Evolutionary conservation across 352 stramenopile genomes (phyloP).

Genomic region (Phytophthora hybrid): DNA sequence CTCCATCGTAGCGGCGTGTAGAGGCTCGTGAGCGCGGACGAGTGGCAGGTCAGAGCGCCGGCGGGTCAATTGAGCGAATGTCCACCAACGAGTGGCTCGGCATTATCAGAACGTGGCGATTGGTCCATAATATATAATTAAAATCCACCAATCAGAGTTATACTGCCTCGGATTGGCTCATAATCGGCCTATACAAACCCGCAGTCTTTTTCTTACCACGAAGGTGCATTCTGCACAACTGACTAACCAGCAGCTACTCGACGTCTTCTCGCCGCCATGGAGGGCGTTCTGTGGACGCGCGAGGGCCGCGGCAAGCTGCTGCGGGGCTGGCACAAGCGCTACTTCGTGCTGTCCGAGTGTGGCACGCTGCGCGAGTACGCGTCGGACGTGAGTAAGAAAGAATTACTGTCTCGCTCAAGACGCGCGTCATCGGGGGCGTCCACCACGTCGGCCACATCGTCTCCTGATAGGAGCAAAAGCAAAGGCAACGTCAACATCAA

Average conservation of each 20-base stretch:
- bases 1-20: slow-evolving; percentile 53
- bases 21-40: not conserved
- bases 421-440: slow-evolving; percentile 24
- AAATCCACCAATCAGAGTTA: slow-evolving; percentile 15
- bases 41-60: not conserved
- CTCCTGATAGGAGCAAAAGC: slow-evolving; percentile 1
- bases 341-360: slow-evolving; percentile 64
- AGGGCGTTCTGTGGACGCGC: slow-evolving; percentile 67
- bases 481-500: slow-evolving; percentile 1
- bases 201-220: not conserved
- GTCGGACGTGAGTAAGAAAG: slow-evolving; percentile 33
- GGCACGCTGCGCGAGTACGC: slow-evolving; percentile 63
- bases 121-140: slow-evolving; percentile 16
- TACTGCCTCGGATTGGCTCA: not conserved
- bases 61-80: not conserved
- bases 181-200: not conserved
- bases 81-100: not conserved
- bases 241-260: not conserved
- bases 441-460: slow-evolving; percentile 14
- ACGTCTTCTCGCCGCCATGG: slow-evolving; percentile 37
- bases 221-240: not conserved
- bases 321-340: slow-evolving; percentile 74
- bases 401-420: slow-evolving; percentile 15
- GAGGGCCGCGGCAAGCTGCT: slow-evolving; percentile 64
- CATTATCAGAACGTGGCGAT: slow-evolving; percentile 27